Evolutionary conservation across 306 rosid species (phyloP), one percentile per base, ranked within the genome.

Genomic region (Fragaria ananassa): DNA sequence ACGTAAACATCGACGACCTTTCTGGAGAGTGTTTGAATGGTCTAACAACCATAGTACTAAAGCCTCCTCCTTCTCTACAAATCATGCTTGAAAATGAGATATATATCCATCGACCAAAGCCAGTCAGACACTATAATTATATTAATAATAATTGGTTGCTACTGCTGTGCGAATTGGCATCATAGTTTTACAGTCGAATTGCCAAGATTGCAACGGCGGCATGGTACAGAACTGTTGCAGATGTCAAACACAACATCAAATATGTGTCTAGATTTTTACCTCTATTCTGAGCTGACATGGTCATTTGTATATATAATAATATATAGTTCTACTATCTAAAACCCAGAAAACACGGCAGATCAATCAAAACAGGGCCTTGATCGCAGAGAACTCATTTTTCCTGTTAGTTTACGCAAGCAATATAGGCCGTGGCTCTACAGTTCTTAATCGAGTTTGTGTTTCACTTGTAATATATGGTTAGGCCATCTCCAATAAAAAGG

Each of bases 11-110:
- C 62, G 86, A 3, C 84, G 86, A 3, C 85, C 84, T 0, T 87
- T 93, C 67, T 82, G 92, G 94, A 86, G 93, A 72, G 39, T 89
- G 50, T 89, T 89, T 76, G 79, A 82, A 9, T 89, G 91, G 83
- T 86, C 94, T 76, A 88, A 74, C 82, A 77, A 73, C 79, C 83
- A 75, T 18, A 74, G 31, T 41, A 35, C 39, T 51, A 61, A 80
- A 81, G 37, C 77, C 25, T 80, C 87, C 31, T 80, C 87, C 35
- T 78, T 85, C 53, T 83, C 96, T 35, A 25, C 87, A 50, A 78
- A 78, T 79, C 88, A 75, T 60, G 54, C 84, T 53, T 86, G 64
- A 70, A 31, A 49, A 58, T 13, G 21, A 11, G 57, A 15, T 21
- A 46, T 21, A 46, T 21, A 10, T 68, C 25, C 13, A 64, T 68